These are phyloP conservation scores for Colletotrichum scovillei DNA, from an alignment of 2,329 filamentous ascomycete genomes.

Conservation along the genomic window DNA sequence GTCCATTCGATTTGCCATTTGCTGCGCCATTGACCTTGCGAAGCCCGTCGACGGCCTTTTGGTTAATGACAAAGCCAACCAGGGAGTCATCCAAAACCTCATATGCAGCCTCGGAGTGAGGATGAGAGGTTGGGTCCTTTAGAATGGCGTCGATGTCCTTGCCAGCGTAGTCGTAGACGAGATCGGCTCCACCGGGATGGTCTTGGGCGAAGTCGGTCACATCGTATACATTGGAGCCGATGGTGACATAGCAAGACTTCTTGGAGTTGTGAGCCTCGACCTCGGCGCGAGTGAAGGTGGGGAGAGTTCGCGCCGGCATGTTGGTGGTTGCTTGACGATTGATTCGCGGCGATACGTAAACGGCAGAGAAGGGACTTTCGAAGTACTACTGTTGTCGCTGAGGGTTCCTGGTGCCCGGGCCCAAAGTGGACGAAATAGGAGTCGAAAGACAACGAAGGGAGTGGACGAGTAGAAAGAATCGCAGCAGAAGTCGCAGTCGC, in stretches of 20 bases:
- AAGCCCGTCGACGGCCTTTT: constrained; percentile 58
- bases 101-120: constrained; percentile 93
- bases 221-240: constrained; percentile 93
- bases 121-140: constrained; percentile 84
- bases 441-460: constrained; percentile 26
- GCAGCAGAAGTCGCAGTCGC: constrained; percentile 17
- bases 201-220: constrained; percentile 90
- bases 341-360: constrained; percentile 27
- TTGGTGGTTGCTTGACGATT: constrained; percentile 14
- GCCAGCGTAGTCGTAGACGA: constrained; percentile 90
- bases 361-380: constrained; percentile 14
- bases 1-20: constrained; percentile 51
- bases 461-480: constrained; percentile 24
- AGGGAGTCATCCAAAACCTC: constrained; percentile 91
- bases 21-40: constrained; percentile 46
- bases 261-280: constrained; percentile 82
- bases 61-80: constrained; percentile 80
- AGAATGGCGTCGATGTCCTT: constrained; percentile 87
- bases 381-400: constrained; percentile 1
- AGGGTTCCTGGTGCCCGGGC: constrained; percentile 5
- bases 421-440: constrained; percentile 15
- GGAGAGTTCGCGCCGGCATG: constrained; percentile 86
- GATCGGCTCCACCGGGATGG: constrained; percentile 89
- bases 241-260: constrained; percentile 92
- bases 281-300: constrained; percentile 84